Conservation (phyloP, 2,329 filamentous ascomycete genomes). For the Pestalotiopsis sp. region DNA sequence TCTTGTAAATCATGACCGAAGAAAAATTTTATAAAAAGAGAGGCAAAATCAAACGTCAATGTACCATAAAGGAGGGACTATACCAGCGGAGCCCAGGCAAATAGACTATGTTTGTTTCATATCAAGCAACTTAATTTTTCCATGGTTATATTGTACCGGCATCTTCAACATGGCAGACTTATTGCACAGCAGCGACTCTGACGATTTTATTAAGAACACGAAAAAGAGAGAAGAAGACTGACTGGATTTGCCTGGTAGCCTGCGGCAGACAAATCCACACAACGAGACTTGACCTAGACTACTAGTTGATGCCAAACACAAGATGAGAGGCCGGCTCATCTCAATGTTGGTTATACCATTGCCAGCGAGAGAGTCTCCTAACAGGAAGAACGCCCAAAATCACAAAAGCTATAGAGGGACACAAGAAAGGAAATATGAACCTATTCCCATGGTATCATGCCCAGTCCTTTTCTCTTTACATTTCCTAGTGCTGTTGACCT, state of each 20-base stretch:
- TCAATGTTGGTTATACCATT: not conserved
- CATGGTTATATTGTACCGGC: not conserved
- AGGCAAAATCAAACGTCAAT: not conserved
- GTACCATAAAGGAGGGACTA: not conserved
- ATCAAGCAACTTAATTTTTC: not conserved
- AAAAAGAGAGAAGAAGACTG: not conserved
- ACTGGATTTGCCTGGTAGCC: not conserved
- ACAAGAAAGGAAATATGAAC: not conserved
- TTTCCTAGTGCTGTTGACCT: not conserved
- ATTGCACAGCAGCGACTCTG: not conserved
- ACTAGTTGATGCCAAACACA: not conserved
- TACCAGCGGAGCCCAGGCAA: not conserved
- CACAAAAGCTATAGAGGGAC: not conserved
- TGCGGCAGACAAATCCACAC: not conserved
- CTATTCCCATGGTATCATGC: not conserved
- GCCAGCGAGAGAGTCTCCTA: not conserved
- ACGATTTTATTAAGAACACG: not conserved
- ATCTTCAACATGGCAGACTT: not conserved
- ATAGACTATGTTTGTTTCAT: not conserved
- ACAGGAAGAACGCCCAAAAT: not conserved
- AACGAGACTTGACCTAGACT: not conserved
- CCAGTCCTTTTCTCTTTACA: not conserved
- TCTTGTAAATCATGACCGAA: slow-evolving; percentile 47
- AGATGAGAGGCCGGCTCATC: not conserved
- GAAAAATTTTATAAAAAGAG: not conserved